Evolutionary conservation across 202 grass and related monocot species (phyloP).

Genomic region (Brachypodium distachyon): DNA sequence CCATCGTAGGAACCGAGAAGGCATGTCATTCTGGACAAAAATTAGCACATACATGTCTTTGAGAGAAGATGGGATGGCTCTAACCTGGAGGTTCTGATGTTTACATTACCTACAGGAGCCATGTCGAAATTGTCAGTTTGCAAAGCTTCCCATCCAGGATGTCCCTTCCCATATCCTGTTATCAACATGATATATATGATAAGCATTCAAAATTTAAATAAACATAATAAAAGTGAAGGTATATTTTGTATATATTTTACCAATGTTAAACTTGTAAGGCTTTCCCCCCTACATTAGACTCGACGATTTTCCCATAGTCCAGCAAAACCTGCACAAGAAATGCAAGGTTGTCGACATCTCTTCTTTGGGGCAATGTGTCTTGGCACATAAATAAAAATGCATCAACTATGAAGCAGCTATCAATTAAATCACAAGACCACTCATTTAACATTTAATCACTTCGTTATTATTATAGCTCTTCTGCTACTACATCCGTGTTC

Average conservation of each 20-base stretch:
- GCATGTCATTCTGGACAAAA: no score
- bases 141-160: slow-evolving; percentile 67
- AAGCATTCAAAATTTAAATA: neutral
- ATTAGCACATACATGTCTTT: no score
- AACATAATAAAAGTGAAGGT: neutral
- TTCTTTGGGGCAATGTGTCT: neutral
- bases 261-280: slow-evolving; percentile 58
- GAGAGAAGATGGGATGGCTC: no score
- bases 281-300: slow-evolving; percentile 46
- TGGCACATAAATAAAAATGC: no score
- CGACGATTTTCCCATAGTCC: slow-evolving; percentile 42
- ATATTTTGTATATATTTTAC: slow-evolving; percentile 11
- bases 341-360: neutral
- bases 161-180: slow-evolving; percentile 51
- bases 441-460: no score
- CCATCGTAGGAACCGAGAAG: no score
- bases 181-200: neutral
- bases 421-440: no score
- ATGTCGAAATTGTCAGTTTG: no score
- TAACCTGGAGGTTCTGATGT: no score
- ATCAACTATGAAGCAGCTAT: no score
- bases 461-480: slow-evolving; percentile 23
- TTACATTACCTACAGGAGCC: no score
- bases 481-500: slow-evolving; percentile 23
- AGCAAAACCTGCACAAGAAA: slow-evolving; percentile 46